Evolutionary conservation across 805 yeast species (phyloP).

Genomic region (Teunomyces barrocoloradensis): DNA sequence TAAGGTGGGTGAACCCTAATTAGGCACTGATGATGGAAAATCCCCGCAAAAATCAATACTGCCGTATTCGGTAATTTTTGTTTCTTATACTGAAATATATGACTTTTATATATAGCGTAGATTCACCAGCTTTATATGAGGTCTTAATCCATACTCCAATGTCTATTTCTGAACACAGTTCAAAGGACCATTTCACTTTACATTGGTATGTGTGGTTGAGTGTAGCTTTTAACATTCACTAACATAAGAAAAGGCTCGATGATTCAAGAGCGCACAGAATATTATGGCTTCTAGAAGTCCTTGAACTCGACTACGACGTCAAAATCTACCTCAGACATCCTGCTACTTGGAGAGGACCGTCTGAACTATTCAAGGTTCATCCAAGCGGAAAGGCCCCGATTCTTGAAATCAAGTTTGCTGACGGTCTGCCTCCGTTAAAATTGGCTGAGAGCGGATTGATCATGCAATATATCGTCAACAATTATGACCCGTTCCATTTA

Average conservation of each 20-base stretch:
- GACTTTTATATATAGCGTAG: background rate
- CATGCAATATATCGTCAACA: conserved; percentile 33
- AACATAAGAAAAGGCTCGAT: conserved; percentile 36
- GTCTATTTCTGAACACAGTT: background rate
- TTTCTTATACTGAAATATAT: background rate
- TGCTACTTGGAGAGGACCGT: conserved; percentile 38
- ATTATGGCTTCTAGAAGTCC: conserved; percentile 62
- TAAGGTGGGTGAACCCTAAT: background rate
- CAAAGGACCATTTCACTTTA: conserved; percentile 21
- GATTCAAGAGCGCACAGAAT: conserved; percentile 61
- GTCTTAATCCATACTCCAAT: too few relatives aligned
- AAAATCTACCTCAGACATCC: conserved; percentile 51
- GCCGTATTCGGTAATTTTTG: background rate
- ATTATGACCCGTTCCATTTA: conserved; percentile 31
- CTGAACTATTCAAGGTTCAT: conserved; percentile 48
- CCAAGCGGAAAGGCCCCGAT: conserved; percentile 67
- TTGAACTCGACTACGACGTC: conserved; percentile 53
- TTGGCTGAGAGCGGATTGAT: conserved; percentile 40
- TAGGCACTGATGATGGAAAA: too few relatives aligned
- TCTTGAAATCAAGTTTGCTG: conserved; percentile 40
- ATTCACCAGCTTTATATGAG: background rate
- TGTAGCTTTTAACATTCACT: background rate
- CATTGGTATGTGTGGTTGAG: conserved; percentile 22
- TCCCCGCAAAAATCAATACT: background rate
- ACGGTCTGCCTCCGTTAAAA: conserved; percentile 32